Evolutionary conservation across 202 grass and related monocot species (phyloP), one percentile per base, ranked within the genome.

Genomic region (Carex arenaria): DNA sequence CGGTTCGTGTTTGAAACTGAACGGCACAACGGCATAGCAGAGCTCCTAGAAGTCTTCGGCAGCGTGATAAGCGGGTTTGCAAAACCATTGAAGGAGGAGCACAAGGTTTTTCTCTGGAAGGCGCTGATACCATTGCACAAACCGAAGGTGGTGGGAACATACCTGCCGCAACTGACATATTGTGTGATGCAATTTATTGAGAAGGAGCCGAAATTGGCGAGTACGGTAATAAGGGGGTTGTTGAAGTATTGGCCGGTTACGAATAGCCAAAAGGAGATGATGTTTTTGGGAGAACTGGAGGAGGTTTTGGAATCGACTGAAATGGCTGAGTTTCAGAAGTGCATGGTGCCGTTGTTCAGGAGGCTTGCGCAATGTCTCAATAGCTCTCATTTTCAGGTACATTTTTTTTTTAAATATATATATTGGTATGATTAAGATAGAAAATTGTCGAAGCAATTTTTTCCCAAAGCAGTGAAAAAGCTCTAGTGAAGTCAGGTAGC

Each of bases 211-310:
- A 97, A 97, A 84, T 86, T 97, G 84, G 57, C 87, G 13, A 92
- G 91, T 52, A 88, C 89, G 20, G 86, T 97, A 55, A 94, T 97
- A 26, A 94, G 91, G 80, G 94, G 94, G 14, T 82, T 97, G 83
- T 67, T 97, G 83, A 97, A 97, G 40, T 97, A 92, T 40, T 97
- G 94, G 94, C 94, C 94, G 0, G 86, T 97, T 86, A 92, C 91
- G 5, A 97, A 97, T 64, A 94, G 89, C 85, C 94, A 97, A 84
- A 97, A 97, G 89, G 94, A 97, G 87, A 92, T 97, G 76, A 97
- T 97, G 91, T 97, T 97, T 84, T 94, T 97, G 90, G 94, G 94
- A 36, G 94, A 97, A 88, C 84, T 97, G 71, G 94, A 97, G 83
- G 94, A 97, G 80, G 91, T 97, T 75, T 85, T 97, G 59, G 94